phyloP scores from a whole-genome alignment of 306 rosid species.

The Luffa acutangula region DNA sequence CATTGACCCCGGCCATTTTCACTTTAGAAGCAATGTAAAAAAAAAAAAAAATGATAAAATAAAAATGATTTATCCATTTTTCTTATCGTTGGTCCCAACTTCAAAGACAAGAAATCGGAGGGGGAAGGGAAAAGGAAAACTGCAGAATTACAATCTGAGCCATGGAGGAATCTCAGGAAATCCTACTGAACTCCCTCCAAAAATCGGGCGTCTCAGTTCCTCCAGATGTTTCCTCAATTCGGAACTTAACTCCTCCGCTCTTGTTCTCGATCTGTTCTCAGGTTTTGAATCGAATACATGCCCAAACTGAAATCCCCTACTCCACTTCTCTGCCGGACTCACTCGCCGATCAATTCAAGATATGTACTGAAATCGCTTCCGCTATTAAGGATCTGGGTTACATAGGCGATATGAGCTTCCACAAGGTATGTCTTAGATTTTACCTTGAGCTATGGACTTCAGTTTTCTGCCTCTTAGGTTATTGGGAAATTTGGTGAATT shows the following conservation, averaged over 20 bases:
- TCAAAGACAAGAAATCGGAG: background rate
- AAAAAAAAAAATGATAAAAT: no score
- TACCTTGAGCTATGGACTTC: background rate
- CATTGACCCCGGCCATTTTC: no score
- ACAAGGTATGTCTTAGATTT: conserved; percentile 24
- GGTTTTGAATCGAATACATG: conserved; percentile 29
- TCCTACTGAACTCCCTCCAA: conserved; percentile 27
- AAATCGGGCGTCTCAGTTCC: conserved; percentile 29
- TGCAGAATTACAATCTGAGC: background rate
- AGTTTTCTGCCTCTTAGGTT: conserved; percentile 8
- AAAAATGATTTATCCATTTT: background rate
- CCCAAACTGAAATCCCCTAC: conserved; percentile 9
- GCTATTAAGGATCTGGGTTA: conserved; percentile 37
- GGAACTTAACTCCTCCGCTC: conserved; percentile 19
- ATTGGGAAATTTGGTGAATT: background rate
- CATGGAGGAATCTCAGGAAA: conserved; percentile 33
- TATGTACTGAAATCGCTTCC: conserved; percentile 34
- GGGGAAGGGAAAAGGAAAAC: background rate
- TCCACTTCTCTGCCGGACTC: conserved; percentile 37
- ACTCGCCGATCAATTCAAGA: conserved; percentile 36
- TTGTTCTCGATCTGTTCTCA: conserved; percentile 41
- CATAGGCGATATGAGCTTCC: conserved; percentile 41
- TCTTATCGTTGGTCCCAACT: background rate
- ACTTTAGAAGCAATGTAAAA: no score
- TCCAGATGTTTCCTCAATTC: conserved; percentile 19